Evolutionary conservation across 164 flowering plant species (phyloP), one percentile per base, ranked within the genome.

Genomic region (Magnolia sinica): DNA sequence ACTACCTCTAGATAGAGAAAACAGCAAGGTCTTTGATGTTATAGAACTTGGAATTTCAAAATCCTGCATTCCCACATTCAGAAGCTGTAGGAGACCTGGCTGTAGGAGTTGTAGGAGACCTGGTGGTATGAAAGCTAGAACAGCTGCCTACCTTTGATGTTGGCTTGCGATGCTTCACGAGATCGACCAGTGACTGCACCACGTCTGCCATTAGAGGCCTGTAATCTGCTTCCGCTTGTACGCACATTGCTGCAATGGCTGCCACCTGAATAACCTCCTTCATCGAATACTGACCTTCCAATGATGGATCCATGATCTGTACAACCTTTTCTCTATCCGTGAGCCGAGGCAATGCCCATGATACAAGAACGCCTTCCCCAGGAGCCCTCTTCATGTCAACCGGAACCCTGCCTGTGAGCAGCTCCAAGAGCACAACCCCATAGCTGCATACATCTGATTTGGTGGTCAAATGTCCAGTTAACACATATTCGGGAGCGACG

Each of bases 161-260:
- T 67, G 91, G 81, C 73, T 86, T 79, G 72, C 85, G 87, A 72
- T 75, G 83, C 82, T 87, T 93, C 81, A 91, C 95, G 37, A 94
- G 83, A 22, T 97, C 98, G 27, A 88, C 92, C 58, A 96, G 81
- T 1, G 99, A 96, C 85, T 96, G 98, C 77, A 94, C 96, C 0
- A 96, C 98, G 81, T 93, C 96, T 1, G 99, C 94, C 97, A 96
- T 96, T 59, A 96, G 74, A 20, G 98, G 99, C 79, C 99, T 84
- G 83, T 96, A 96, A 83, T 96, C 97, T 13, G 97, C 90, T 84
- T 94, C 98, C 2, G 97, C 86, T 79, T 94, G 98, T 61, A 96
- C 97, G 52, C 99, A 96, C 98, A 96, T 94, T 22, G 97, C 95
- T 22, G 99, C 98, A 74, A 96, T 94, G 61, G 99, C 99, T 20